These are phyloP conservation scores for Pinus albicaulis DNA, from an alignment of 75 land plant species.

Conservation along the genomic window DNA sequence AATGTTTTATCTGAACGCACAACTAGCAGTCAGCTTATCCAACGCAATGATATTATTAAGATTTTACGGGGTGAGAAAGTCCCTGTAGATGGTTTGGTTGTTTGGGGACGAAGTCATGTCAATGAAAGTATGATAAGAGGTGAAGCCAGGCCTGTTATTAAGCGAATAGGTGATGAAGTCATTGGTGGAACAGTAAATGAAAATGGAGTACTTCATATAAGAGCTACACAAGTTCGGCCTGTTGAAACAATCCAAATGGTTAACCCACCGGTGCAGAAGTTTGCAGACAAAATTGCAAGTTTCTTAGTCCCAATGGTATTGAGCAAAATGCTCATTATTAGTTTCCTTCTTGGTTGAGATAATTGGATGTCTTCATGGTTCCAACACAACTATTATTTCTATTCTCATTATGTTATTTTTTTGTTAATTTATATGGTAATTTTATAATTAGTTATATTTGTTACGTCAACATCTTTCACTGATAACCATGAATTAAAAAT, in stretches of 20 bases:
- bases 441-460: too few relatives aligned
- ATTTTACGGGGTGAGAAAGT: conserved; percentile 77
- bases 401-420: too few relatives aligned
- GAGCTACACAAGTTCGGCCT: conserved; percentile 83
- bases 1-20: conserved; percentile 56
- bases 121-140: conserved; percentile 99
- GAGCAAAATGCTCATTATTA: background rate
- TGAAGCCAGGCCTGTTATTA: conserved; percentile 77
- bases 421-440: too few relatives aligned
- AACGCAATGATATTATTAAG: conserved; percentile 82
- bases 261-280: conserved; percentile 88
- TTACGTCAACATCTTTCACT: too few relatives aligned
- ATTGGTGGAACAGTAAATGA: conserved; percentile 95
- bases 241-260: conserved; percentile 98
- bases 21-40: conserved; percentile 77
- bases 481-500: too few relatives aligned
- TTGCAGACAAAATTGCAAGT: conserved; percentile 87
- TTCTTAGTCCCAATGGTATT: conserved; percentile 86
- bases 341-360: background rate
- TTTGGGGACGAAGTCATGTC: conserved; percentile 86
- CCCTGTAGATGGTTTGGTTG: conserved; percentile 87
- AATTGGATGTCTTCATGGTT: too few relatives aligned
- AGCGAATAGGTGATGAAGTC: conserved; percentile 80
- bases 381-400: too few relatives aligned
- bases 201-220: conserved; percentile 76